Evolutionary conservation across 2,329 filamentous ascomycete genomes (phyloP).

Genomic region (Aspergillus neotritici): DNA sequence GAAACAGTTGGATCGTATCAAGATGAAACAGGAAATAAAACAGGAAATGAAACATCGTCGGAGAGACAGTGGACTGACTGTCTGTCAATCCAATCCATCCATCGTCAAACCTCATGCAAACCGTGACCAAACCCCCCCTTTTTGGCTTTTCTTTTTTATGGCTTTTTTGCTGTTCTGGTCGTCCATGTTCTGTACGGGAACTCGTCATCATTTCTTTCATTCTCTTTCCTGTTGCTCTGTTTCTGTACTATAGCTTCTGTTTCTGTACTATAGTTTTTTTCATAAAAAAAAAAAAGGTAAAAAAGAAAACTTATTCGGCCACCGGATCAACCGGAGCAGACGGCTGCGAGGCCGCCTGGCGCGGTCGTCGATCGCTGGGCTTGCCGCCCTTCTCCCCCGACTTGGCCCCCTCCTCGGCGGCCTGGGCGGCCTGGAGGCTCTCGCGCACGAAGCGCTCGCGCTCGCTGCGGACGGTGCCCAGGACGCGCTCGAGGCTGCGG

Average conservation of each 20-base stretch:
- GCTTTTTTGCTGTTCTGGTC: too few species aligned
- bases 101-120: neutral
- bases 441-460: constrained; percentile 74
- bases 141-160: too few species aligned
- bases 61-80: constrained; percentile 3
- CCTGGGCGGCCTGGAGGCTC: constrained; percentile 48
- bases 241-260: too few species aligned
- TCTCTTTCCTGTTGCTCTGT: too few species aligned
- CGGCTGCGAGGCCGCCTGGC: constrained; percentile 29
- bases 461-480: constrained; percentile 71
- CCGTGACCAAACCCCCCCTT: too few species aligned
- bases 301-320: constrained; percentile 21
- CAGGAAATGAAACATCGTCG: constrained; percentile 11
- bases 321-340: constrained; percentile 32
- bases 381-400: constrained; percentile 24
- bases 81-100: constrained; percentile 1
- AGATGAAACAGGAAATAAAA: constrained; percentile 19
- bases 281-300: constrained; percentile 3
- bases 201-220: too few species aligned
- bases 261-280: too few species aligned
- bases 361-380: constrained; percentile 28
- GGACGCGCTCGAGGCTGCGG: constrained; percentile 70
- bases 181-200: too few species aligned
- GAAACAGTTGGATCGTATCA: constrained; percentile 15
- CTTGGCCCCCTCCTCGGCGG: constrained; percentile 27